phyloP scores from a whole-genome alignment of 768 basidiomycete species.

The Mycena indigotica region DNA sequence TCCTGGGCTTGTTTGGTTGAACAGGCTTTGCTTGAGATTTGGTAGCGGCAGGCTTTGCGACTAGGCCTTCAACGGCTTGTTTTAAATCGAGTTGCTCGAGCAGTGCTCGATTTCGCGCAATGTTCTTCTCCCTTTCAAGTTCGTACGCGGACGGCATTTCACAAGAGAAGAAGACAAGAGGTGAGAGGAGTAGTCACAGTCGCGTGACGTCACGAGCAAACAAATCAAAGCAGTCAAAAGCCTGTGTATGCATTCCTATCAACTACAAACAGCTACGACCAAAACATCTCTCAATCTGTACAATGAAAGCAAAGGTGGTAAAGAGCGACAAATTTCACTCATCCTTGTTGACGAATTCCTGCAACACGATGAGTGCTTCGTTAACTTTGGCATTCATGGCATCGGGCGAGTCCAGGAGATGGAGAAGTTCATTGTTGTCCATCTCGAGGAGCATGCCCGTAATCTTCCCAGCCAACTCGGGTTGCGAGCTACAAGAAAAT shows the following conservation, averaged over 20 bases:
- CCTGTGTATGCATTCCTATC: neutral
- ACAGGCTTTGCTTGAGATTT: constrained; percentile 69
- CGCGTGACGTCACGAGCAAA: neutral
- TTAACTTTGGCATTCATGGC: constrained; percentile 88
- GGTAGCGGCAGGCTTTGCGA: constrained; percentile 44
- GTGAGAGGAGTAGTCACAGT: neutral
- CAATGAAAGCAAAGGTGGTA: neutral
- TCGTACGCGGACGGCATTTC: constrained; percentile 47
- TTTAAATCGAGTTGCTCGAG: constrained; percentile 72
- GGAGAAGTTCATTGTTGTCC: constrained; percentile 92
- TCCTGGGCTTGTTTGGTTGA: constrained; percentile 60
- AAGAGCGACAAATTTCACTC: constrained; percentile 10
- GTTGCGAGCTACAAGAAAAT: constrained; percentile 60
- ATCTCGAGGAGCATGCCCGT: constrained; percentile 99
- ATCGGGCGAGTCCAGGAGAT: constrained; percentile 80
- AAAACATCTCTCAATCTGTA: neutral
- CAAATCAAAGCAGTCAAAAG: neutral
- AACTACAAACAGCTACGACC: neutral
- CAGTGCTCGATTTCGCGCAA: constrained; percentile 76
- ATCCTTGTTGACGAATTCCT: constrained; percentile 68
- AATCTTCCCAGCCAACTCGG: constrained; percentile 96
- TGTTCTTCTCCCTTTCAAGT: constrained; percentile 76
- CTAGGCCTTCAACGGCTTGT: constrained; percentile 53
- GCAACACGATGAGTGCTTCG: constrained; percentile 87
- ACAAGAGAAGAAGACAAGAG: too few species aligned